These are phyloP conservation scores for Psilocybe sp. DNA, from an alignment of 768 basidiomycete species.

Conservation along the genomic window DNA sequence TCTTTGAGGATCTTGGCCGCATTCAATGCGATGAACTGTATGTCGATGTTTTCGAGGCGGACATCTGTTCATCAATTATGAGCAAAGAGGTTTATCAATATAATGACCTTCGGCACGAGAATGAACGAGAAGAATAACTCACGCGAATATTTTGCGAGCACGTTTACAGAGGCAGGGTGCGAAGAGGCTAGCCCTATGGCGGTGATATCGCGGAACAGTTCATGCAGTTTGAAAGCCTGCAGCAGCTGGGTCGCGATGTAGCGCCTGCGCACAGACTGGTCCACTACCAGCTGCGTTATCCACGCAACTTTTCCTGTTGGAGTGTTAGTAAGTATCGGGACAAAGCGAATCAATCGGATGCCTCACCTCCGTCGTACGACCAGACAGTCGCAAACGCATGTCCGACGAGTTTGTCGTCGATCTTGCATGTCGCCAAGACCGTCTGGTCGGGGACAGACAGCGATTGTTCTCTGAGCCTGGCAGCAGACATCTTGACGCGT, in stretches of 20 bases:
- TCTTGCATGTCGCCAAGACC: conserved; percentile 15
- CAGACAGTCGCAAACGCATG: conserved; percentile 30
- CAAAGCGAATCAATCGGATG: not conserved
- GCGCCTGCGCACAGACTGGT: conserved; percentile 17
- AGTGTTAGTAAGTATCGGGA: not conserved
- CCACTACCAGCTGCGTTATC: conserved; percentile 34
- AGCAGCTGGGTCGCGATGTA: conserved; percentile 29
- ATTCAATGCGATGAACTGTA: conserved; percentile 4
- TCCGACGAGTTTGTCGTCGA: conserved; percentile 18
- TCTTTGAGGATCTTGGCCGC: conserved; percentile 13
- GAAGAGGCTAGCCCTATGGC: conserved; percentile 29
- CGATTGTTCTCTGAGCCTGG: not conserved
- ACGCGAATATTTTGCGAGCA: conserved; percentile 25
- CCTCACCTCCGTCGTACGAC: conserved; percentile 20
- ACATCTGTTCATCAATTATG: conserved; percentile 1
- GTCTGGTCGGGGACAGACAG: conserved; percentile 13
- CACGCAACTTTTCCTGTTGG: conserved; percentile 23
- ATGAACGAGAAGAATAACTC: not conserved
- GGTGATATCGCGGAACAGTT: conserved; percentile 17
- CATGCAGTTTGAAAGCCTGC: conserved; percentile 14
- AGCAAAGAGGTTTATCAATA: not conserved
- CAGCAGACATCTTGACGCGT: conserved; percentile 8
- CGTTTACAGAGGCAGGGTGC: conserved; percentile 25
- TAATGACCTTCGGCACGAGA: too few relatives aligned
- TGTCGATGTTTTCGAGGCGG: conserved; percentile 1